phyloP scores from a whole-genome alignment of 768 basidiomycete genomes.

The Leccinum imitatum region DNA sequence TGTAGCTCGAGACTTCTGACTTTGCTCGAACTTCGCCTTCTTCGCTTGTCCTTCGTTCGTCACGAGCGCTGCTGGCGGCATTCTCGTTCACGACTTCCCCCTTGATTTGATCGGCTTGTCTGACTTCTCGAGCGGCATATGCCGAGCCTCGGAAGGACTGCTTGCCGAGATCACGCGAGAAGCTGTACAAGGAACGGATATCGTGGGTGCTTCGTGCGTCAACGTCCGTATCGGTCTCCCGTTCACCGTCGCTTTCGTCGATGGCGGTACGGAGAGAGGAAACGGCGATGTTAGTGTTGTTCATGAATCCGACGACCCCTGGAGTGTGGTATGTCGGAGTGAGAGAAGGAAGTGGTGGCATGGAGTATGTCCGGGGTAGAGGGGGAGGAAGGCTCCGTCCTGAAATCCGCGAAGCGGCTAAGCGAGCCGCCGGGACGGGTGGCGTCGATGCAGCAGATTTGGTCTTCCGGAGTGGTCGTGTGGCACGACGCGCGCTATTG shows the following conservation, averaged over 20 bases:
- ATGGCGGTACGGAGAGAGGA: conserved; percentile 36
- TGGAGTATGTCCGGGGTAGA: conserved; percentile 34
- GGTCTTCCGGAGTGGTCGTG: conserved; percentile 34
- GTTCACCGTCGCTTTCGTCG: conserved; percentile 35
- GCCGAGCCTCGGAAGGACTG: conserved; percentile 24
- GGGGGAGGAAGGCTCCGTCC: conserved; percentile 32
- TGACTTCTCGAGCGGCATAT: conserved; percentile 27
- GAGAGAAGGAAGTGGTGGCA: conserved; percentile 33
- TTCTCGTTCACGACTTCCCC: conserved; percentile 22
- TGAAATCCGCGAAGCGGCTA: conserved; percentile 34
- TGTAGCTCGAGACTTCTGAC: conserved; percentile 15
- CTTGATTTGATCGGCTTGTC: conserved; percentile 19
- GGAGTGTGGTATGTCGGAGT: conserved; percentile 29
- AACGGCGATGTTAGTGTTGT: conserved; percentile 37
- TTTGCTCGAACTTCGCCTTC: conserved; percentile 14
- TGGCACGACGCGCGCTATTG: conserved; percentile 24
- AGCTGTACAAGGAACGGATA: conserved; percentile 35
- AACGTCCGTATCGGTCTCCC: conserved; percentile 33
- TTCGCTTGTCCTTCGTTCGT: conserved; percentile 11
- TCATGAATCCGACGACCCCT: conserved; percentile 30
- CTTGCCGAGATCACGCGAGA: conserved; percentile 32
- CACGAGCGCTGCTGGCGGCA: conserved; percentile 9
- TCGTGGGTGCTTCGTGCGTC: conserved; percentile 28
- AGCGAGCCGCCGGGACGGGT: conserved; percentile 33
- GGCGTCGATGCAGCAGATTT: conserved; percentile 38